These are phyloP conservation scores for Ustilago loliicola DNA, from an alignment of 1,284 basidiomycete genomes.

Conservation along the genomic window DNA sequence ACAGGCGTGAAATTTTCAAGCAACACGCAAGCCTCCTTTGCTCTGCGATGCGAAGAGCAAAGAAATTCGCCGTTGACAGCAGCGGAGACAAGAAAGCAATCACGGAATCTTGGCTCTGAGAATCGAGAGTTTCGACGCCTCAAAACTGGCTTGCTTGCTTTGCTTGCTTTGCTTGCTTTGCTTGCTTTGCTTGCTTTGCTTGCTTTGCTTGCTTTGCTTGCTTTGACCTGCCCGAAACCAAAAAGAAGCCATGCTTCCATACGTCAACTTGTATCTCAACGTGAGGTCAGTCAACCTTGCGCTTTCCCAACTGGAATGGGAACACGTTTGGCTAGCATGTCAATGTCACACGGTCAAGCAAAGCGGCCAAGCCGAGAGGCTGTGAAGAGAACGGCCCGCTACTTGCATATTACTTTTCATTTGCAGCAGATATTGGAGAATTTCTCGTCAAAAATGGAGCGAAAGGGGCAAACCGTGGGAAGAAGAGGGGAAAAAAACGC, in stretches of 20 bases:
- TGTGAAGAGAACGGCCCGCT: slow-evolving; percentile 1
- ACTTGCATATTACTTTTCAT: not conserved
- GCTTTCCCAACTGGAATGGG: not conserved
- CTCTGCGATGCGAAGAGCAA: not conserved
- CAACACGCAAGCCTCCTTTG: not conserved
- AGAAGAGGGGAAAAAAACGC: not conserved
- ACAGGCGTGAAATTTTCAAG: not conserved
- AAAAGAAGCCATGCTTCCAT: not conserved
- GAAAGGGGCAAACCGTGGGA: slow-evolving; percentile 9
- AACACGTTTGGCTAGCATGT: not conserved
- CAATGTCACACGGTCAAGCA: not conserved
- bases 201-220: too few relatives aligned
- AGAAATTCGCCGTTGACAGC: slow-evolving; percentile 10
- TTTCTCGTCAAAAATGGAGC: not conserved
- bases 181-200: too few relatives aligned
- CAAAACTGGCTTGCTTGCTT: not conserved
- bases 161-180: too few relatives aligned
- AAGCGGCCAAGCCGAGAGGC: slow-evolving; percentile 2
- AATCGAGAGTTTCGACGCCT: not conserved
- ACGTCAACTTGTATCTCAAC: not conserved
- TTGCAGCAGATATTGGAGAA: not conserved
- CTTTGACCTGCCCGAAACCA: too few relatives aligned
- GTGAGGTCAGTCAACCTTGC: not conserved
- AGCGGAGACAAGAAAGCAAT: not conserved
- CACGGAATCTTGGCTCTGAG: not conserved